Evolutionary conservation across 2,329 filamentous ascomycete species (phyloP).

Genomic region (Clarireedia homoeocarpa): DNA sequence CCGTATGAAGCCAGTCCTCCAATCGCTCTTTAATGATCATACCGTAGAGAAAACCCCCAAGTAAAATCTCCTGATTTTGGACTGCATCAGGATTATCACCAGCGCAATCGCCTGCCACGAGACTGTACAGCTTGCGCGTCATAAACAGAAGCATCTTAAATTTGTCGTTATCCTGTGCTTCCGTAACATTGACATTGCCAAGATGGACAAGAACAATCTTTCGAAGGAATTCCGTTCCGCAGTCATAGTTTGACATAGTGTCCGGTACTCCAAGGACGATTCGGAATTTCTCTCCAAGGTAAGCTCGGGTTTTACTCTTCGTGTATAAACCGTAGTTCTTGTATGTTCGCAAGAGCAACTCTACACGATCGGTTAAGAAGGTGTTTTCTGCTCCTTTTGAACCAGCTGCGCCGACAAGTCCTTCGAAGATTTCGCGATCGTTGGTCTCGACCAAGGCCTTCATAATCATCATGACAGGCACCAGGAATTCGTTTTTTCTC

Average conservation of each 20-base stretch:
- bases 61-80: slow-evolving; percentile 89
- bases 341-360: slow-evolving; percentile 86
- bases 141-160: slow-evolving; percentile 93
- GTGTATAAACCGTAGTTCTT: slow-evolving; percentile 83
- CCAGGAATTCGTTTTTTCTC: slow-evolving; percentile 94
- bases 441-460: slow-evolving; percentile 95
- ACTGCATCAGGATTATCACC: slow-evolving; percentile 95
- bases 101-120: slow-evolving; percentile 87
- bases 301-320: slow-evolving; percentile 72
- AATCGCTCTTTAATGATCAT: slow-evolving; percentile 93
- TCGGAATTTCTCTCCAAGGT: slow-evolving; percentile 85
- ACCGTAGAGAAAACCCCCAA: slow-evolving; percentile 88
- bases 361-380: slow-evolving; percentile 90
- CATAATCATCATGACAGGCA: slow-evolving; percentile 92
- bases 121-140: slow-evolving; percentile 88
- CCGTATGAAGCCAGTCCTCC: slow-evolving; percentile 70
- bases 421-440: slow-evolving; percentile 91
- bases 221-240: slow-evolving; percentile 82
- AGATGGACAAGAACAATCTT: slow-evolving; percentile 89
- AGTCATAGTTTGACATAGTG: slow-evolving; percentile 79
- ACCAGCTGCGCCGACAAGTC: slow-evolving; percentile 69
- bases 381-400: slow-evolving; percentile 79
- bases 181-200: slow-evolving; percentile 76
- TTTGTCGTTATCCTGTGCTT: slow-evolving; percentile 81
- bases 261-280: slow-evolving; percentile 78